Evolutionary conservation across 2,329 filamentous ascomycete species (phyloP).

Genomic region (Aureobasidium lini): DNA sequence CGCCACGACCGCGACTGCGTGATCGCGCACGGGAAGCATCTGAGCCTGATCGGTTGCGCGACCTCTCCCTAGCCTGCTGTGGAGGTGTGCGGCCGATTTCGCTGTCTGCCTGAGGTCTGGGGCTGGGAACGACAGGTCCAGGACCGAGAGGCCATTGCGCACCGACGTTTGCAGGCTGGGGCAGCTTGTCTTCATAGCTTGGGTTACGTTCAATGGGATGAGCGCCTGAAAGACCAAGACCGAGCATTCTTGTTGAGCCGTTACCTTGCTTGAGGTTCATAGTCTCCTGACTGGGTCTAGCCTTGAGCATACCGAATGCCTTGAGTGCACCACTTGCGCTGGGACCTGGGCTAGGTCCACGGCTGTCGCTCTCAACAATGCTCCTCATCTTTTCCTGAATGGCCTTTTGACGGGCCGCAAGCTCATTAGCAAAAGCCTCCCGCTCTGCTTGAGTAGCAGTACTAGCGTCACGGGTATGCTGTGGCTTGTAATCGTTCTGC

Average conservation of each 20-base stretch:
- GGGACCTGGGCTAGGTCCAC: constrained; percentile 29
- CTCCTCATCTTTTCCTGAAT: constrained; percentile 67
- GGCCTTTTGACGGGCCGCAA: constrained; percentile 61
- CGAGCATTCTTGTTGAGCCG: constrained; percentile 45
- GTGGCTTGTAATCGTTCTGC: constrained; percentile 42
- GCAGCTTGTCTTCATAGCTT: constrained; percentile 1
- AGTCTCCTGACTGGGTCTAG: constrained; percentile 62
- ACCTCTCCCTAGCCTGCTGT: constrained; percentile 15
- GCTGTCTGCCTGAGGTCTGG: constrained; percentile 27
- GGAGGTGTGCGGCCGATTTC: constrained; percentile 18
- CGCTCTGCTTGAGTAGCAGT: constrained; percentile 48
- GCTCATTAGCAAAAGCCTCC: constrained; percentile 65
- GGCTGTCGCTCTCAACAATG: constrained; percentile 55
- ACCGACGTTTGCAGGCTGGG: neutral
- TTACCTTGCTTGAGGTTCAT: constrained; percentile 33
- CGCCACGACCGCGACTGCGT: constrained; percentile 48
- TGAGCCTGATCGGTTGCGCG: constrained; percentile 49
- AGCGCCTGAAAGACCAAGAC: constrained; percentile 30
- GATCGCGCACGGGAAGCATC: constrained; percentile 46
- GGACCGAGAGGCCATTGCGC: constrained; percentile 11
- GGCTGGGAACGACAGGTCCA: neutral
- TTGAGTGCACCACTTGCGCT: constrained; percentile 39
- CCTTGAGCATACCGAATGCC: constrained; percentile 56
- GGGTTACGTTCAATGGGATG: constrained; percentile 1
- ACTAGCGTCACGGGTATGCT: constrained; percentile 43